A percentile compares a stretch with the other conserved stretches of the same genome.
These are phyloP conservation scores for Lasiosphaeriaceae sp. DNA, from an alignment of 495 filamentous ascomycete species.

Conservation along the genomic window DNA sequence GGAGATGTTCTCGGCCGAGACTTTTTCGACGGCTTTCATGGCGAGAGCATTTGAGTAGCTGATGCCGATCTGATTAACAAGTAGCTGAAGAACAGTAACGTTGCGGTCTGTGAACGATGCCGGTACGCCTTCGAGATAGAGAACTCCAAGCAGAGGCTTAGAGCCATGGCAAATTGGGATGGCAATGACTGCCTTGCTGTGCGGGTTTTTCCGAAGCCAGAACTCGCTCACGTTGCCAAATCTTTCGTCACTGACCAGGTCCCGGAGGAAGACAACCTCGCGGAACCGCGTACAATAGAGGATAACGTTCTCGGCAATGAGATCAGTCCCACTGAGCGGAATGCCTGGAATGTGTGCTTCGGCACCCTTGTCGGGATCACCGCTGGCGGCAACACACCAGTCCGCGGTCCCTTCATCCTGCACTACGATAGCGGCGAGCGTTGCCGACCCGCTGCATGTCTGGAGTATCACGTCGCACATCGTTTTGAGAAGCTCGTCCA, in stretches of 20 bases:
- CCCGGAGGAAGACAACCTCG: conserved; percentile 78
- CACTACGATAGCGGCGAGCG: conserved; percentile 69
- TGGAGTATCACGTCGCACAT: conserved; percentile 90
- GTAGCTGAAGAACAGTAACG: conserved; percentile 75
- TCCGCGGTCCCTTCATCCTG: conserved; percentile 24
- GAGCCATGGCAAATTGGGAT: conserved; percentile 79
- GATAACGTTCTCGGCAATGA: conserved; percentile 72
- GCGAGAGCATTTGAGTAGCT: conserved; percentile 83
- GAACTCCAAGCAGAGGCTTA: conserved; percentile 70
- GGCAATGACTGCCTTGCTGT: conserved; percentile 75
- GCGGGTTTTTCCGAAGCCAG: conserved; percentile 63
- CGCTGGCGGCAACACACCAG: conserved; percentile 69
- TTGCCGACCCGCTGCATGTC: conserved; percentile 73
- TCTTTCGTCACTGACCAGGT: conserved; percentile 77
- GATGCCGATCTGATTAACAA: conserved; percentile 87
- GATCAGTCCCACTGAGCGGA: conserved; percentile 56
- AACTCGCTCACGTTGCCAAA: conserved; percentile 76
- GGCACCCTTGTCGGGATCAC: conserved; percentile 63
- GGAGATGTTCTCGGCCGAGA: conserved; percentile 73
- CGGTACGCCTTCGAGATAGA: conserved; percentile 81
- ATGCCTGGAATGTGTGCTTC: conserved; percentile 59
- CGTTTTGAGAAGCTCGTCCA: conserved; percentile 77
- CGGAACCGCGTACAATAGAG: conserved; percentile 80
- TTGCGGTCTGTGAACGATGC: conserved; percentile 87
- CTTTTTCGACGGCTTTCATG: conserved; percentile 75